Evolutionary conservation across 2,329 filamentous ascomycete species (phyloP), one percentile per base, ranked within the genome.

Genomic region (Phaeosphaeria sp.): DNA sequence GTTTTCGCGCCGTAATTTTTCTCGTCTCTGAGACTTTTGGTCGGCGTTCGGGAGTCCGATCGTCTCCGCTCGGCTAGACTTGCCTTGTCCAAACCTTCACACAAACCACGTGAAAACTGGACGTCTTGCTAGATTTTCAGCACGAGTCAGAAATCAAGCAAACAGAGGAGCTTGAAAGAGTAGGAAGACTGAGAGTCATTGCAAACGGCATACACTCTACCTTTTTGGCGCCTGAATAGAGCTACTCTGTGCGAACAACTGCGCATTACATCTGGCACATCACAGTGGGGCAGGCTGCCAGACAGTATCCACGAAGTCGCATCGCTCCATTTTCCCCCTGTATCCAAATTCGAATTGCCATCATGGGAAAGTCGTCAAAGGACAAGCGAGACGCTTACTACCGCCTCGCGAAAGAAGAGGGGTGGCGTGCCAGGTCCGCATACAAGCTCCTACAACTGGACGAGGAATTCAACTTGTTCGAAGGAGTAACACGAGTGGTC

Each of bases 381-480:
- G 95, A 99, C 75, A 99, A 99, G 81, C 91, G 95, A 52, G 95
- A 99, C 77, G 93, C 93, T 46, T 99, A 99, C 80, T 99, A 99
- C 74, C 88, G 95, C 53, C 90, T 99, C 9, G 95, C 95, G 18
- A 99, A 99, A 80, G 95, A 99, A 78, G 95, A 99, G 82, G 96
- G 96, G 64, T 99, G 95, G 94, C 91, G 95, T 36, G 95, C 95
- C 25, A 87, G 95, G 56, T 97, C 93, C 66, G 95, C 95, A 9
- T 99, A 97, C 83, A 99, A 99, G 79, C 87, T 99, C 22, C 87
- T 99, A 13, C 95, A 99, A 78, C 87, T 99, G 22, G 93, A 99
- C 76, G 93, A 86, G 88, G 92, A 97, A 81, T 99, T 55, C 80
- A 91, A 97, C 72, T 86, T 99, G 11, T 97, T 99, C 77, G 86